phyloP scores from a whole-genome alignment of 768 basidiomycete genomes.

The Ephemerocybe angulata region DNA sequence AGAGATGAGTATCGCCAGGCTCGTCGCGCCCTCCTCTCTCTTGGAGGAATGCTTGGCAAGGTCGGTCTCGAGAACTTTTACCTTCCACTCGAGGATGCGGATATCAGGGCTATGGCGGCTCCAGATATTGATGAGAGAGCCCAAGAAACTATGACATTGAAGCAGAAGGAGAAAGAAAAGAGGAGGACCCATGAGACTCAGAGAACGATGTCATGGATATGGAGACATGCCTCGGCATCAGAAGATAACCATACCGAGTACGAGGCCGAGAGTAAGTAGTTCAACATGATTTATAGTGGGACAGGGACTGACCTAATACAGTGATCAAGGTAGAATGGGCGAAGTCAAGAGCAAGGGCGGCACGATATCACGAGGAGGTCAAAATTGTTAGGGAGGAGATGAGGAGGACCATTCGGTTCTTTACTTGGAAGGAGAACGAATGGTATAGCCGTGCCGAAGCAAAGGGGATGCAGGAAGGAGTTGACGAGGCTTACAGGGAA shows the following conservation, averaged over 20 bases:
- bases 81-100: neutral
- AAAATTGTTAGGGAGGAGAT: constrained; percentile 16
- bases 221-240: neutral
- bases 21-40: neutral
- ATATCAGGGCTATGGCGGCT: neutral
- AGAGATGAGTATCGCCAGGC: constrained; percentile 16
- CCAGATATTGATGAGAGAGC: no score
- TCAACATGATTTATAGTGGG: neutral
- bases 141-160: no score
- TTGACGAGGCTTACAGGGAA: neutral
- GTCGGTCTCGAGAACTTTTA: neutral
- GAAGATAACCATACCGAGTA: neutral
- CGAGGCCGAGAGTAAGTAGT: neutral
- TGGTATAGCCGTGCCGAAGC: no score
- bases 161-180: no score
- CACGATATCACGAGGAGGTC: constrained; percentile 9
- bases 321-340: neutral
- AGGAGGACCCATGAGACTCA: neutral
- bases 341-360: neutral
- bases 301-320: neutral
- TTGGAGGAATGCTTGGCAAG: neutral
- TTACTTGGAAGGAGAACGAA: constrained; percentile 11
- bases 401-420: constrained; percentile 6
- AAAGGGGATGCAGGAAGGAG: neutral
- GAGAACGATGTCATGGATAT: neutral